Percentiles rank a stretch among this genome's conserved stretches.
Conservation (phyloP, 345 rosid genomes). For the Camelina laxa region DNA sequence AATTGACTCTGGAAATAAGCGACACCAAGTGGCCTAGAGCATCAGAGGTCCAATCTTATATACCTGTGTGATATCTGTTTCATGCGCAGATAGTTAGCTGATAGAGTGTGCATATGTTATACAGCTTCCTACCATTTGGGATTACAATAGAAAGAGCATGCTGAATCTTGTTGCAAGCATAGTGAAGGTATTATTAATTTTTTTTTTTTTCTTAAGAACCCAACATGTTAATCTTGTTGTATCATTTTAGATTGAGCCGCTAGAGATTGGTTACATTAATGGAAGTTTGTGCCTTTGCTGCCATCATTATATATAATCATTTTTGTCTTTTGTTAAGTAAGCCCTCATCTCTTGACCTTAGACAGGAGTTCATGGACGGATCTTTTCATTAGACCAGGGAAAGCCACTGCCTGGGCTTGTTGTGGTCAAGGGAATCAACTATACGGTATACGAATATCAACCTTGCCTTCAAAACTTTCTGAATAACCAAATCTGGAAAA, state of each 20-base stretch:
- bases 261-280: neutral
- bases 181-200: constrained; percentile 61
- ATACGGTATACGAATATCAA: constrained; percentile 54
- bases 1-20: constrained; percentile 93
- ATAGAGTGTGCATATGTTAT: constrained; percentile 29
- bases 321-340: constrained; percentile 9
- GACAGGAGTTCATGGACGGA: constrained; percentile 93
- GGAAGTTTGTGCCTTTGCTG: neutral
- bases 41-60: constrained; percentile 64
- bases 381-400: constrained; percentile 77
- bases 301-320: neutral
- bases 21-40: constrained; percentile 95
- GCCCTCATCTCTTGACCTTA: constrained; percentile 37
- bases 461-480: neutral
- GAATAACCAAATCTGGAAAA: neutral
- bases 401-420: constrained; percentile 77
- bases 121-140: constrained; percentile 90
- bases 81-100: constrained; percentile 22
- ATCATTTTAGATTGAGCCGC: neutral
- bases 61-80: constrained; percentile 5
- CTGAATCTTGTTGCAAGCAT: constrained; percentile 84
- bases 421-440: constrained; percentile 72
- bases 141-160: constrained; percentile 88
- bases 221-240: neutral
- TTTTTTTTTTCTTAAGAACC: neutral